phyloP scores from a whole-genome alignment of 73 alveolate genomes.

The Paraurostyla sp. region DNA sequence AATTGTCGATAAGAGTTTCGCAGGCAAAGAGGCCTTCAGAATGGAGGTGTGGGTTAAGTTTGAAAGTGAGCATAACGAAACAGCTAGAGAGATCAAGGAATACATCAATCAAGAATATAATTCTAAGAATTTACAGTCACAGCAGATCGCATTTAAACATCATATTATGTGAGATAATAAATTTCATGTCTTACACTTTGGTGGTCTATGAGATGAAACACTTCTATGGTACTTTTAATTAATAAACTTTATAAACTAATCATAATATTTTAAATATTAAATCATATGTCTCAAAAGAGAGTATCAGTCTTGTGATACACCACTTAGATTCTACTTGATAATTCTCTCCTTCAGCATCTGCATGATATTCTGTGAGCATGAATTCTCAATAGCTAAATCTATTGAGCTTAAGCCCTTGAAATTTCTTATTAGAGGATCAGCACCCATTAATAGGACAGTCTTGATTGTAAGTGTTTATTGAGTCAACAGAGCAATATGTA shows the following conservation, averaged over 20 bases:
- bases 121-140: neutral
- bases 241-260: neutral
- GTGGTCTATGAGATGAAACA: too few species aligned
- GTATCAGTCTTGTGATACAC: too few species aligned
- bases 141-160: neutral
- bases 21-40: slow-evolving; percentile 21
- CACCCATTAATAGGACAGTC: slow-evolving; percentile 15
- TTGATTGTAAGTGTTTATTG: neutral
- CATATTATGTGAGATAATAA: neutral
- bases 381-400: neutral
- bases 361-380: slow-evolving; percentile 15
- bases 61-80: neutral
- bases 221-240: neutral
- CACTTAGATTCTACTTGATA: neutral
- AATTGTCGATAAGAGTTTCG: slow-evolving; percentile 43
- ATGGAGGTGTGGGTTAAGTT: slow-evolving; percentile 57
- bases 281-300: too few species aligned
- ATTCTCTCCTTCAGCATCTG: neutral
- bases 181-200: neutral
- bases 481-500: slow-evolving; percentile 12
- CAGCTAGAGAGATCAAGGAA: neutral
- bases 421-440: slow-evolving; percentile 40
- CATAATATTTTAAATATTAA: neutral
- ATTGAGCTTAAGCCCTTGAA: neutral
- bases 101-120: neutral